A percentile compares a stretch with the other conserved stretches of the same genome.
These are phyloP conservation scores for Talaromyces liani DNA, from an alignment of 495 filamentous ascomycete genomes.

Conservation along the genomic window DNA sequence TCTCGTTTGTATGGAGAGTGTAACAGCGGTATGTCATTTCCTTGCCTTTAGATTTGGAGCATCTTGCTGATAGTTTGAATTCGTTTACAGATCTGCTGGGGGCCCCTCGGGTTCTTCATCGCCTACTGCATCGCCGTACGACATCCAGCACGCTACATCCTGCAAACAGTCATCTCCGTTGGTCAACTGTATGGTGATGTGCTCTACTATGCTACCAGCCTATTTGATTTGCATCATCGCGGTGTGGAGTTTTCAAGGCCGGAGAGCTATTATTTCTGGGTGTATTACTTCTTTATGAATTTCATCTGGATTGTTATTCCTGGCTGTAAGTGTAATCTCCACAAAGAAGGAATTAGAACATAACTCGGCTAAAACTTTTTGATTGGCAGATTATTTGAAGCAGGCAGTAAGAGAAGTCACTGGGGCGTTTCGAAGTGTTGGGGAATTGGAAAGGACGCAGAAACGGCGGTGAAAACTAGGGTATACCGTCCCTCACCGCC, in stretches of 20 bases:
- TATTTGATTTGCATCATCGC: conserved; percentile 54
- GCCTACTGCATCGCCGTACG: conserved; percentile 47
- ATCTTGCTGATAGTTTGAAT: no score
- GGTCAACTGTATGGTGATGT: conserved; percentile 82
- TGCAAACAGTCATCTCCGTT: conserved; percentile 65
- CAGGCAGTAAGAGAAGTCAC: neutral
- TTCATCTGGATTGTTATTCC: conserved; percentile 83
- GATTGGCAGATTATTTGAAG: neutral
- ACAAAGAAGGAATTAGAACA: neutral
- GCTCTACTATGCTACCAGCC: conserved; percentile 77
- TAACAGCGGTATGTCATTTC: conserved; percentile 59
- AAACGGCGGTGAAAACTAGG: neutral
- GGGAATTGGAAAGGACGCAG: neutral
- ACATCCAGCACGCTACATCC: conserved; percentile 57
- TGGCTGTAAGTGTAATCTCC: conserved; percentile 30
- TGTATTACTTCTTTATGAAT: conserved; percentile 87
- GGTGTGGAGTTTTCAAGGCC: conserved; percentile 60
- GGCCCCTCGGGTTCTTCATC: conserved; percentile 67
- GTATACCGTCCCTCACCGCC: no score
- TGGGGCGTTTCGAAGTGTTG: neutral
- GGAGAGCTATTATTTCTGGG: conserved; percentile 78
- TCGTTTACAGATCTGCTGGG: conserved; percentile 56
- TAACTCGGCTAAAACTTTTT: neutral
- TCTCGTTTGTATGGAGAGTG: conserved; percentile 77
- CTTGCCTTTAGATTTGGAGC: no score